Base-by-base conservation (phyloP, 1,139 yeast species). In the Scheffersomyces illinoinensis region DNA sequence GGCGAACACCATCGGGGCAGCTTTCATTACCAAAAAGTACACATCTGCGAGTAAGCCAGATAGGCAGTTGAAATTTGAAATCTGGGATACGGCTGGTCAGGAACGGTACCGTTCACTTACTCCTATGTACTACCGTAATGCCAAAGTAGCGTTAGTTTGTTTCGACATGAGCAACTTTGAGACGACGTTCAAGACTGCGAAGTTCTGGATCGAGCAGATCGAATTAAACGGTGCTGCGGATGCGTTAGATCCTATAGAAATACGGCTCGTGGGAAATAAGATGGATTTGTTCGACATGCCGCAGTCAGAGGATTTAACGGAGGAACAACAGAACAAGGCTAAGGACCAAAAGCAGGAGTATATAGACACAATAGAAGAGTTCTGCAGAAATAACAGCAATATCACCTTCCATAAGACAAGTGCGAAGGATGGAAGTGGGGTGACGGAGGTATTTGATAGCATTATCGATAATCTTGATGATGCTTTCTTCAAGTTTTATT, bases 71-170 rank as follows among this genome's bases (percentile, higher is more conserved):
- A 78, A 78, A 66, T 76, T 78, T 63, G 84, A 81, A 66, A 79
- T 81, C 59, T 81, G 85, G 85, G 85, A 81, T 62, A 81, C 85
- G 52, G 85, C 85, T 12, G 85, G 85, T 56, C 85, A 81, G 66
- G 85, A 81, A 63, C 71, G 85, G 53, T 81, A 81, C 65, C 77
- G 79, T 59, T 76, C 81, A 46, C 71, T 81, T 54, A 82, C 84
- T 1, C 84, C 84, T 3, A 81, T 81, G 84, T 81, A 81, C 62
- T 81, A 81, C 65, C 67, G 85, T 46, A 79, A 79, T 61, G 83
- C 84, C 58, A 74, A 64, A 56, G 68, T 61, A 17, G 75, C 75
- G 1, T 69, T 78, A 52, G 70, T 78, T 4, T 76, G 81, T 58
- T 75, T 75, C 63, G 83, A 78, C 64, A 58, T 77, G 56, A 67